These are phyloP conservation scores for Metarhizium brunneum DNA, from an alignment of 2,329 filamentous ascomycete genomes.

Conservation along the genomic window DNA sequence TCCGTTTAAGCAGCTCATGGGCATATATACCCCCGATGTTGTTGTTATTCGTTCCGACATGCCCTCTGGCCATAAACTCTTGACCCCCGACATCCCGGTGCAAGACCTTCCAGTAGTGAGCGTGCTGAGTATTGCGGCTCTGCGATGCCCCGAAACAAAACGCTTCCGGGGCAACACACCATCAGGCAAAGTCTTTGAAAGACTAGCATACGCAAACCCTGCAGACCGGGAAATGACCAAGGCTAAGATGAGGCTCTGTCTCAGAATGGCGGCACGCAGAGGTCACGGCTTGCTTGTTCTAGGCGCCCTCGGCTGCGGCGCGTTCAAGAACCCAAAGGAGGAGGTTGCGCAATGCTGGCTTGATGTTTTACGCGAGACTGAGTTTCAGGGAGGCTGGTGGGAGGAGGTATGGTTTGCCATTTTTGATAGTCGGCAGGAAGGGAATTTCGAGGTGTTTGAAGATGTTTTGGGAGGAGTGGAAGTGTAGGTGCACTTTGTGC, in stretches of 20 bases:
- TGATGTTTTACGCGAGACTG: conserved; percentile 48
- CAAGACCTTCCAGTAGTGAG: conserved; percentile 41
- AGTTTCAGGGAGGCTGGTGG: conserved; percentile 57
- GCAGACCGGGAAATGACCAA: conserved; percentile 45
- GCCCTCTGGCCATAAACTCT: conserved; percentile 34
- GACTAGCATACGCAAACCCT: conserved; percentile 28
- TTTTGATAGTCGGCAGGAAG: conserved; percentile 32
- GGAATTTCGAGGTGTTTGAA: conserved; percentile 44
- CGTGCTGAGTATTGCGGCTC: conserved; percentile 51
- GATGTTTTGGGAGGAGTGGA: conserved; percentile 27
- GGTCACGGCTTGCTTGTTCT: conserved; percentile 52
- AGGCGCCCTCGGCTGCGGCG: conserved; percentile 61
- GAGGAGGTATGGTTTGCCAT: conserved; percentile 56
- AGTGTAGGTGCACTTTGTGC: conserved; percentile 10
- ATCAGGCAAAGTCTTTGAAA: conserved; percentile 14
- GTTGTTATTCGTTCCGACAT: conserved; percentile 46
- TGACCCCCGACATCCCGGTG: conserved; percentile 24
- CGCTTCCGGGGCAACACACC: conserved; percentile 10
- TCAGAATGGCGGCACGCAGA: conserved; percentile 49
- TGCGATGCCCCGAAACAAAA: conserved; percentile 29
- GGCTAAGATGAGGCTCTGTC: conserved; percentile 51
- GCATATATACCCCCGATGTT: conserved; percentile 51
- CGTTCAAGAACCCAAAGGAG: conserved; percentile 50
- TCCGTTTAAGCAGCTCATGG: conserved; percentile 38
- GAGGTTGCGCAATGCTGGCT: conserved; percentile 56